Conservation (phyloP, 2,329 filamentous ascomycete genomes). For the Botryotinia calthae region DNA sequence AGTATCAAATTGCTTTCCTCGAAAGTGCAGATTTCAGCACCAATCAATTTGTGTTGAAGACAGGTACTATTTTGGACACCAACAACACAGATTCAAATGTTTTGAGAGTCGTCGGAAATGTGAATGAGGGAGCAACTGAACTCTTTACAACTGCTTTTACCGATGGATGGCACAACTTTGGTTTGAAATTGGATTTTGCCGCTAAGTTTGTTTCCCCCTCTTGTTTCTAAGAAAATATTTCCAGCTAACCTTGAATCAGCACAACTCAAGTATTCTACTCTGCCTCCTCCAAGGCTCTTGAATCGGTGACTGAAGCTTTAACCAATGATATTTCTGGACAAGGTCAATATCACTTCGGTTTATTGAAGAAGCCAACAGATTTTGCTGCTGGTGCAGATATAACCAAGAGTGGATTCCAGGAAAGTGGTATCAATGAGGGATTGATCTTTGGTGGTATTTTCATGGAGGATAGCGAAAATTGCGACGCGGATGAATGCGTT, state of each 20-base stretch:
- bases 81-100: slow-evolving; percentile 4
- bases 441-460: slow-evolving; percentile 54
- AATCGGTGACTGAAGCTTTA: slow-evolving; percentile 46
- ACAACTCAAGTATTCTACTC: slow-evolving; percentile 59
- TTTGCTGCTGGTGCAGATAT: slow-evolving; percentile 42
- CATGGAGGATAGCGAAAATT: slow-evolving; percentile 46
- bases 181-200: slow-evolving; percentile 54
- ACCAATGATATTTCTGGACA: slow-evolving; percentile 53
- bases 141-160: slow-evolving; percentile 54
- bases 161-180: slow-evolving; percentile 61
- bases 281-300: slow-evolving; percentile 45
- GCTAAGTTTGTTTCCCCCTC: slow-evolving; percentile 46
- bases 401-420: slow-evolving; percentile 49
- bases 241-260: slow-evolving; percentile 38
- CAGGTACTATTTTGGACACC: slow-evolving; percentile 50
- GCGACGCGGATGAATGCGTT: not conserved
- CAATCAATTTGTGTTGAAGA: slow-evolving; percentile 55
- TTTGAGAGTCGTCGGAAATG: slow-evolving; percentile 20
- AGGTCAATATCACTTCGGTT: slow-evolving; percentile 61
- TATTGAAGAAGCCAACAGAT: slow-evolving; percentile 57
- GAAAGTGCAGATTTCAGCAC: slow-evolving; percentile 48
- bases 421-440: slow-evolving; percentile 50
- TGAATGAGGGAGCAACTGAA: slow-evolving; percentile 49
- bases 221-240: not conserved
- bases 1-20: slow-evolving; percentile 35